A percentile compares a stretch with the other conserved stretches of the same genome.
These are phyloP conservation scores for Flaveria trinervia DNA, from an alignment of 129 eudicot genomes.

Conservation along the genomic window DNA sequence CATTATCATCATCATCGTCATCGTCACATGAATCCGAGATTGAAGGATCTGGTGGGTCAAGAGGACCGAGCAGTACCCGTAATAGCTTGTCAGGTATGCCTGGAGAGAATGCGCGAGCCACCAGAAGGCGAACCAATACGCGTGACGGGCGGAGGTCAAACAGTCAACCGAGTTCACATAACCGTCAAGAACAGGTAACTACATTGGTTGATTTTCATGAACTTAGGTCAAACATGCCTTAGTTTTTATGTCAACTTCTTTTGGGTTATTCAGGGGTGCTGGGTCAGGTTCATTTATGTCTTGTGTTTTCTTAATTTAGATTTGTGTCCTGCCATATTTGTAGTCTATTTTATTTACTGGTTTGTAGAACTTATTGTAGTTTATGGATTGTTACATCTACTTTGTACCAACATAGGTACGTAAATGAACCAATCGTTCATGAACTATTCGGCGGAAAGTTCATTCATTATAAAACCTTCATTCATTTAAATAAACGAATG, in stretches of 20 bases:
- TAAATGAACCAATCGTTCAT: no score
- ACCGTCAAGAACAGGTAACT: slow-evolving; percentile 24
- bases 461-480: no score
- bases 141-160: slow-evolving; percentile 20
- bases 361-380: slow-evolving; percentile 31
- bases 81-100: slow-evolving; percentile 1
- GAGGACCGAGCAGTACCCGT: slow-evolving; percentile 3
- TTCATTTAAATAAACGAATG: no score
- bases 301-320: neutral
- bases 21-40: slow-evolving; percentile 11
- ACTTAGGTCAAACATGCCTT: slow-evolving; percentile 27
- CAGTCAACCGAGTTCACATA: slow-evolving; percentile 25
- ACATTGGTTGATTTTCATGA: slow-evolving; percentile 35
- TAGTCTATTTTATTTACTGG: slow-evolving; percentile 26
- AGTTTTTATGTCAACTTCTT: slow-evolving; percentile 14
- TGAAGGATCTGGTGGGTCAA: slow-evolving; percentile 13
- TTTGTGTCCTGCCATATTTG: slow-evolving; percentile 16
- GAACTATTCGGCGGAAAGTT: no score
- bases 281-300: slow-evolving; percentile 6
- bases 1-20: neutral
- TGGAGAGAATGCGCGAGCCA: slow-evolving; percentile 14
- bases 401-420: no score
- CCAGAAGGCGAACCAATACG: slow-evolving; percentile 23
- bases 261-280: neutral
- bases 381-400: neutral